Conservation (phyloP, 768 basidiomycete genomes). For the Lentinula aciculospora region DNA sequence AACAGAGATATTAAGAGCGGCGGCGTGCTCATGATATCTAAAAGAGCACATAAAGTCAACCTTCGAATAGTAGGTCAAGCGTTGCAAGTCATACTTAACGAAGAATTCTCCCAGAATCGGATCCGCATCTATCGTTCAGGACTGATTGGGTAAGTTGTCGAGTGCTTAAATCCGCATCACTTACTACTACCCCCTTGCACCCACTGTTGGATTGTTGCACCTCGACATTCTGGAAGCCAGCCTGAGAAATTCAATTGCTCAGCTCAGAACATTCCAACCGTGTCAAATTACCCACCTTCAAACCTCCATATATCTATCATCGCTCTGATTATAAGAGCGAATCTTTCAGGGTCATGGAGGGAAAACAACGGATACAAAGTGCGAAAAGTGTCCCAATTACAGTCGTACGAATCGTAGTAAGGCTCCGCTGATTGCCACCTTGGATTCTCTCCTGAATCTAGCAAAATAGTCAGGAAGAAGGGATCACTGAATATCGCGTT, state of each 20-base stretch:
- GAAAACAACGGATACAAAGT: slow-evolving; percentile 60
- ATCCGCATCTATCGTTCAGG: slow-evolving; percentile 41
- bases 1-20: slow-evolving; percentile 39
- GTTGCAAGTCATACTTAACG: slow-evolving; percentile 39
- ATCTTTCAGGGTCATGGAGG: slow-evolving; percentile 54
- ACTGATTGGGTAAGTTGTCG: background rate
- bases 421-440: slow-evolving; percentile 60
- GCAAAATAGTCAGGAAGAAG: background rate
- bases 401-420: slow-evolving; percentile 64
- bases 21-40: slow-evolving; percentile 48
- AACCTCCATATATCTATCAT: slow-evolving; percentile 65
- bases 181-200: slow-evolving; percentile 56
- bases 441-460: slow-evolving; percentile 62
- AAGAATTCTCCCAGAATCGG: slow-evolving; percentile 62
- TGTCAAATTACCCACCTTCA: slow-evolving; percentile 36
- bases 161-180: slow-evolving; percentile 16
- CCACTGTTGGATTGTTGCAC: slow-evolving; percentile 32
- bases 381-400: slow-evolving; percentile 67
- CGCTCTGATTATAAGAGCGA: slow-evolving; percentile 54
- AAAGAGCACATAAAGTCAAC: background rate
- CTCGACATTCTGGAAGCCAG: slow-evolving; percentile 64
- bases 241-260: slow-evolving; percentile 26
- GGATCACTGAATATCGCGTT: background rate
- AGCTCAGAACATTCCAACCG: background rate
- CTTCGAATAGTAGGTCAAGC: background rate